These are phyloP conservation scores for Phytophthora constricta DNA, from an alignment of 352 stramenopile species.

Conservation along the genomic window DNA sequence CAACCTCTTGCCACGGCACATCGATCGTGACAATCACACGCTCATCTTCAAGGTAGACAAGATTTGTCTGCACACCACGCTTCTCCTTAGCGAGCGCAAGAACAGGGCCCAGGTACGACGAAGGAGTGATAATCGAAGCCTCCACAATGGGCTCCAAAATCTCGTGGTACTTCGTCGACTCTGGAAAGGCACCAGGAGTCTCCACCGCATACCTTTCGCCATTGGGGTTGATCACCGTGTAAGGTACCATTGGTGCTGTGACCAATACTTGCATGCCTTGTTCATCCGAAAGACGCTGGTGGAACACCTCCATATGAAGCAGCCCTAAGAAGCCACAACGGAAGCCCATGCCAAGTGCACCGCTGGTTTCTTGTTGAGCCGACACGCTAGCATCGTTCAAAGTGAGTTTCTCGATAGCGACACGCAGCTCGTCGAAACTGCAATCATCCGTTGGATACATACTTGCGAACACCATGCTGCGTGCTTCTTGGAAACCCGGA, in stretches of 20 bases:
- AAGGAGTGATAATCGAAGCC: constrained; percentile 96
- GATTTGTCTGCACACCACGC: constrained; percentile 91
- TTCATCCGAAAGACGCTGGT: constrained; percentile 97
- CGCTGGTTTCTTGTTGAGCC: constrained; percentile 96
- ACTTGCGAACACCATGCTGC: constrained; percentile 98
- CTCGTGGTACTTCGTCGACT: constrained; percentile 88
- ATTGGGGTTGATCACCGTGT: constrained; percentile 86
- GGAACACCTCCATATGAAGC: constrained; percentile 99
- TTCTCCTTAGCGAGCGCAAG: constrained; percentile 95
- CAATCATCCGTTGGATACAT: constrained; percentile 98
- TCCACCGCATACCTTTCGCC: constrained; percentile 57
- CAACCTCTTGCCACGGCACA: constrained; percentile 98
- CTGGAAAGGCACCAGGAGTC: constrained; percentile 79
- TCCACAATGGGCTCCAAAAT: constrained; percentile 97
- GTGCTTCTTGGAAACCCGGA: constrained; percentile 82
- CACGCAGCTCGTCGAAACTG: constrained; percentile 96
- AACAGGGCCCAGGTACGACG: constrained; percentile 95
- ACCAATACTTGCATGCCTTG: constrained; percentile 98
- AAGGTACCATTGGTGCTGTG: constrained; percentile 98
- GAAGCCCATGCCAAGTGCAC: constrained; percentile 95
- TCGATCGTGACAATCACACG: constrained; percentile 94
- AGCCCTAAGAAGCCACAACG: constrained; percentile 97
- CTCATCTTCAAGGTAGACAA: constrained; percentile 95
- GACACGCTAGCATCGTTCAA: constrained; percentile 98
- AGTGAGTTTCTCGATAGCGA: constrained; percentile 95